phyloP scores from a whole-genome alignment of 108 stramenopile genomes.

The Chaetoceros tenuissimus region DNA sequence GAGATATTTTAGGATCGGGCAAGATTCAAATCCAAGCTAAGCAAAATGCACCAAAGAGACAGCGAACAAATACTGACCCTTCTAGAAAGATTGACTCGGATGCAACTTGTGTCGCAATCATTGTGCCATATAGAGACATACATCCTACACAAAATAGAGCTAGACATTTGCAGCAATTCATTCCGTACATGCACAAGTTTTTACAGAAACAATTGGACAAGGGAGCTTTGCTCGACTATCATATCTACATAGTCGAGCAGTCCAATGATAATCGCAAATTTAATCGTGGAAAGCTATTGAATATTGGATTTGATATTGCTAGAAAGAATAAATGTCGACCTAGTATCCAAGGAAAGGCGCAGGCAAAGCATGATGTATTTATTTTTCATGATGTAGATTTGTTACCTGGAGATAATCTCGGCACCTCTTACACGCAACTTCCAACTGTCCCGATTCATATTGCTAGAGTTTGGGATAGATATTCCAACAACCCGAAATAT shows the following conservation, averaged over 20 bases:
- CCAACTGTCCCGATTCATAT: conserved; percentile 89
- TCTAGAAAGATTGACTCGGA: conserved; percentile 30
- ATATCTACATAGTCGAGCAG: conserved; percentile 96
- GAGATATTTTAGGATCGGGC: not conserved
- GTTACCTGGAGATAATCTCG: conserved; percentile 71
- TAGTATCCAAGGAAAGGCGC: conserved; percentile 18
- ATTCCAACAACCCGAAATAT: conserved; percentile 94
- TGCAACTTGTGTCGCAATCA: conserved; percentile 77
- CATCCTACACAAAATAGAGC: conserved; percentile 87
- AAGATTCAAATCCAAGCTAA: not conserved
- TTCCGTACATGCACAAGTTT: conserved; percentile 90
- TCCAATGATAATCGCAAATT: conserved; percentile 93
- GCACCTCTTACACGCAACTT: conserved; percentile 67
- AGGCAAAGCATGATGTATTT: conserved; percentile 63
- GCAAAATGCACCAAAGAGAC: not conserved
- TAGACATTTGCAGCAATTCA: conserved; percentile 76
- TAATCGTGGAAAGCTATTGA: conserved; percentile 99
- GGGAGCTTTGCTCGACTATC: conserved; percentile 58
- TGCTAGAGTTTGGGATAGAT: conserved; percentile 95
- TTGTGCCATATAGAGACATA: conserved; percentile 94
- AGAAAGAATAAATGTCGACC: conserved; percentile 29
- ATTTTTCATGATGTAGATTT: conserved; percentile 99
- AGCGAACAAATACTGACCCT: not conserved
- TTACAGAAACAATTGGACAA: conserved; percentile 26
- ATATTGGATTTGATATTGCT: conserved; percentile 95